phyloP scores from a whole-genome alignment of 1,284 basidiomycete species.

The Cystobasidiaceae sp. region DNA sequence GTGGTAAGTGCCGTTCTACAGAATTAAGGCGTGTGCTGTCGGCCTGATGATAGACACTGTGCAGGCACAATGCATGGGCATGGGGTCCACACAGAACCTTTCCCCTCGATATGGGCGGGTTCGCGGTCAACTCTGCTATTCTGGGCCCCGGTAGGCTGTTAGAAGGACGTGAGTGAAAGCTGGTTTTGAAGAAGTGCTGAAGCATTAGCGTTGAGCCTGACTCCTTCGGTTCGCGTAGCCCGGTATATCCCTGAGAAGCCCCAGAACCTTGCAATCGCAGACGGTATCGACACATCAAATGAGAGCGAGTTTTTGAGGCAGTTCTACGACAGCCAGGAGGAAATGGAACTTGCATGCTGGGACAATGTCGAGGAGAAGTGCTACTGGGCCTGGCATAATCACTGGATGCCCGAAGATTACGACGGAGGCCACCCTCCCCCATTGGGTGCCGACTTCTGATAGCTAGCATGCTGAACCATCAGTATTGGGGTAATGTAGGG shows the following conservation, averaged over 20 bases:
- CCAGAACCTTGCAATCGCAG: background rate
- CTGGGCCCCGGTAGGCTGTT: constrained; percentile 3
- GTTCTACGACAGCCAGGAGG: constrained; percentile 3
- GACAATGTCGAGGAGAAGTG: constrained; percentile 9
- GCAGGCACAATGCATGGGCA: constrained; percentile 9
- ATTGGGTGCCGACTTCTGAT: background rate
- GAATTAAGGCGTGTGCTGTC: too few relatives aligned
- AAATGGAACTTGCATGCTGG: background rate
- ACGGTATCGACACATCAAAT: background rate
- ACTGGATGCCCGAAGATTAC: constrained; percentile 16
- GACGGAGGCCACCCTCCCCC: background rate
- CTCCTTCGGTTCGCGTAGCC: background rate
- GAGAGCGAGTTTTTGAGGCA: constrained; percentile 2
- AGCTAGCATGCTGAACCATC: background rate
- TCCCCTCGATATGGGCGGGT: constrained; percentile 27
- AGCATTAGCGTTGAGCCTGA: background rate
- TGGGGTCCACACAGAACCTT: constrained; percentile 15
- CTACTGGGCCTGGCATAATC: constrained; percentile 18
- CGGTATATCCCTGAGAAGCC: constrained; percentile 13
- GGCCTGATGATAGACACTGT: too few relatives aligned
- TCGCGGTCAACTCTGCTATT: constrained; percentile 19
- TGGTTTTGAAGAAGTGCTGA: background rate
- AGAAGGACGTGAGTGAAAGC: constrained; percentile 19
- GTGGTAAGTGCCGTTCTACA: too few relatives aligned
- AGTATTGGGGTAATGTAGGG: background rate